Conservation (phyloP, 345 rosid genomes). For the Passiflora organensis region DNA sequence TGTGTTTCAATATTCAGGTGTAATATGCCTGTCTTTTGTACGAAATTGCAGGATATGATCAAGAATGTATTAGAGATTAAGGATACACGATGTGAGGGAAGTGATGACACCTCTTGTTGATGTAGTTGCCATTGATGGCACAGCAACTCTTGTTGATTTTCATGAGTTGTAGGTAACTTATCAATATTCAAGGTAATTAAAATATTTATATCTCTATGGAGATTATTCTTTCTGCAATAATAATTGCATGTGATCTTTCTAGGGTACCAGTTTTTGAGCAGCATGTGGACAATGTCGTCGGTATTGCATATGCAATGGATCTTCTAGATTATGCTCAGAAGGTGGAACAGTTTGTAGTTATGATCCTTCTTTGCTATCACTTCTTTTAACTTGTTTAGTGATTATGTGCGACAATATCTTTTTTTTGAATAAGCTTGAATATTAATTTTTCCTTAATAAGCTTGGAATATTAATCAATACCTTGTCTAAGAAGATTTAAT, state of each 20-base stretch:
- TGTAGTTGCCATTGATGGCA: constrained; percentile 90
- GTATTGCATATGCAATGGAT: constrained; percentile 98
- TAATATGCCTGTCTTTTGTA: neutral
- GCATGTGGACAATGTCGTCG: constrained; percentile 92
- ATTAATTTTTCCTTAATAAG: too few species aligned
- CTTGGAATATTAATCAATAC: too few species aligned
- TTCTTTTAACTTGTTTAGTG: constrained; percentile 28
- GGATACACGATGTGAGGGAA: constrained; percentile 95
- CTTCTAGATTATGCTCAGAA: constrained; percentile 85
- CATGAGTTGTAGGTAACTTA: constrained; percentile 90
- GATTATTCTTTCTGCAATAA: constrained; percentile 7
- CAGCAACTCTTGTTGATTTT: constrained; percentile 78
- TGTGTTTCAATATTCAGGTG: neutral
- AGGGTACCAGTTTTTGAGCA: constrained; percentile 99
- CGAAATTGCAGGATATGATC: constrained; percentile 81
- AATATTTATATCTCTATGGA: constrained; percentile 6
- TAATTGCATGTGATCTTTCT: constrained; percentile 15
- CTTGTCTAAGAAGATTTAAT: too few species aligned
- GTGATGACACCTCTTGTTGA: constrained; percentile 99
- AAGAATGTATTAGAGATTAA: constrained; percentile 98
- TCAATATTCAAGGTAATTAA: constrained; percentile 83
- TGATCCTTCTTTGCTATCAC: constrained; percentile 7
- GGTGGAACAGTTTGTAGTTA: constrained; percentile 43
- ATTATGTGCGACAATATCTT: constrained; percentile 27
- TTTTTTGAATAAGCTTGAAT: too few species aligned